These are phyloP conservation scores for Diaporthe sp. DNA, from an alignment of 2,329 filamentous ascomycete genomes.

Conservation along the genomic window DNA sequence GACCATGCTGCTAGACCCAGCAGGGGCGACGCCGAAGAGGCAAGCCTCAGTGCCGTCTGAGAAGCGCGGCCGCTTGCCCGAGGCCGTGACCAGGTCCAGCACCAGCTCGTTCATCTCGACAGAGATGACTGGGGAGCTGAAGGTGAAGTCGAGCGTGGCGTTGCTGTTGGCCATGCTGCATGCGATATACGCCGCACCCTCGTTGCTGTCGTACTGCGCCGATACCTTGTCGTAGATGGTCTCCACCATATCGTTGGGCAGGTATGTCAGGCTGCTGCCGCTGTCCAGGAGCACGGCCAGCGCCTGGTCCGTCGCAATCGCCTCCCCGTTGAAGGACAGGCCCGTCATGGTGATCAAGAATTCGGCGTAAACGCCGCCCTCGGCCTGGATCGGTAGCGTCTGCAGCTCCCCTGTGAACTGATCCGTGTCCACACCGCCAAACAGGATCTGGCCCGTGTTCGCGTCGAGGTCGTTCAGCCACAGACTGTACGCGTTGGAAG, in stretches of 20 bases:
- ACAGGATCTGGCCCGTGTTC: slow-evolving; percentile 76
- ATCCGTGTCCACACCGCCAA: slow-evolving; percentile 79
- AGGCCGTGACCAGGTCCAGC: slow-evolving; percentile 61
- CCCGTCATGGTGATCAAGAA: slow-evolving; percentile 78
- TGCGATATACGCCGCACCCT: slow-evolving; percentile 71
- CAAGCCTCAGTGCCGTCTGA: slow-evolving; percentile 68
- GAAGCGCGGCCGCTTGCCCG: slow-evolving; percentile 64
- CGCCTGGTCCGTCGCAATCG: slow-evolving; percentile 62
- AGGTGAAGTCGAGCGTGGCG: slow-evolving; percentile 64
- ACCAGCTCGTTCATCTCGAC: slow-evolving; percentile 72
- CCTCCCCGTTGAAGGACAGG: slow-evolving; percentile 58
- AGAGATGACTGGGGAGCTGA: slow-evolving; percentile 64
- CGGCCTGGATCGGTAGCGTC: slow-evolving; percentile 75
- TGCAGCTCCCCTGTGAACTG: slow-evolving; percentile 73
- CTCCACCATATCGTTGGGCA: slow-evolving; percentile 68
- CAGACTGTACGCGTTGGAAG: slow-evolving; percentile 78
- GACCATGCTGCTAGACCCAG: slow-evolving; percentile 67
- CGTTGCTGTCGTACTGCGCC: slow-evolving; percentile 67
- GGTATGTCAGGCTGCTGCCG: slow-evolving; percentile 75
- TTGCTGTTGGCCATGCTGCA: slow-evolving; percentile 62
- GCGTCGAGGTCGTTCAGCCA: slow-evolving; percentile 81
- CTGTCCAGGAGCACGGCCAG: slow-evolving; percentile 78
- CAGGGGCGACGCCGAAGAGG: slow-evolving; percentile 75
- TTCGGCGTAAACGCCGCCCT: slow-evolving; percentile 65
- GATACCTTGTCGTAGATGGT: slow-evolving; percentile 70